Evolutionary conservation across 257 asterid genomes (phyloP), one percentile per base, ranked within the genome.

Genomic region (Plantago ovata): DNA sequence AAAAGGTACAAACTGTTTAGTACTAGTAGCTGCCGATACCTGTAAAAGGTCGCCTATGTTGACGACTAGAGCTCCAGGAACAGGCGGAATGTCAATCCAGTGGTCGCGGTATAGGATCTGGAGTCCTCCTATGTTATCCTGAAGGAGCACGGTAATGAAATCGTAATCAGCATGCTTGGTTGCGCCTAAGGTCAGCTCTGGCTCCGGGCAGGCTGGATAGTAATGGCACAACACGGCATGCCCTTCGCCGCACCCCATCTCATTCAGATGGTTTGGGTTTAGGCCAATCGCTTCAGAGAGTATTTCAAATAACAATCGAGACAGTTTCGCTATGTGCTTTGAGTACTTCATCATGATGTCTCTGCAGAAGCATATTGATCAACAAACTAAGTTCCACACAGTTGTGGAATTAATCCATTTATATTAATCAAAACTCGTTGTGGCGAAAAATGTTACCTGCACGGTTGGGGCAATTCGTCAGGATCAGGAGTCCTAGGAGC

Each of bases 31-130:
- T n/a, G n/a, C n/a, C n/a, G n/a, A 38, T 16, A 50, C 79, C 79
- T 74, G 75, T 19, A 69, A 10, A 56, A 74, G 63, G 56, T 69
- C 75, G n/a, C 72, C 76, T 19, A 56, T 56, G 61, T 72, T 72
- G 11, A 67, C 54, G 0, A 67, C 60, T 21, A 72, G 41, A 22
- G 75, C 67, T 60, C 79, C 76, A n/a, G 58, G 76, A 6, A 19
- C 22, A 13, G 79, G 59, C 38, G 68, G 65, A 19, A 71, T 39
- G 55, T 71, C 58, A 19, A 61, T 58, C 72, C 76, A 71, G 0
- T 60, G 72, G 58, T 56, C 56, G 1, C 64, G 33, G 45, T 60
- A 54, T 15, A 74, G 69, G 6, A 74, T 58, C 65, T 74, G 79
- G 7, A 69, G 73, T 19, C 75, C 72, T 40, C 76, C 67, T 1